Percentiles rank a stretch among this genome's conserved stretches.
These are phyloP conservation scores for Macrophomina pseudophaseolina DNA, from an alignment of 2,329 filamentous ascomycete genomes.

Conservation along the genomic window DNA sequence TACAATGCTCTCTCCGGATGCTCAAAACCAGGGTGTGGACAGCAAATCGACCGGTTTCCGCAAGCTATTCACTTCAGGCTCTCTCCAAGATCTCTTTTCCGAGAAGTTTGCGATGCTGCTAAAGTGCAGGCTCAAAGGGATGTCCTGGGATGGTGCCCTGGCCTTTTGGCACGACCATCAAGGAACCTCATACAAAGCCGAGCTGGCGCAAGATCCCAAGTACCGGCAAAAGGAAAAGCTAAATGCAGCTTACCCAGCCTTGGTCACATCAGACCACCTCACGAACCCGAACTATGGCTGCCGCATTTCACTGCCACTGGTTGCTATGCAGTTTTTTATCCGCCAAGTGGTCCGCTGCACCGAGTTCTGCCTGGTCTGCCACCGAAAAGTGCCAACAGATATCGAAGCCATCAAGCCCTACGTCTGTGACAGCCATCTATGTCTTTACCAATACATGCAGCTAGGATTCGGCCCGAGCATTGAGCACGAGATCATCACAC, in stretches of 20 bases:
- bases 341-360: conserved; percentile 80
- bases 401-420: conserved; percentile 75
- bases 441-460: conserved; percentile 85
- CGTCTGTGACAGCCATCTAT: conserved; percentile 76
- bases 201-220: conserved; percentile 30
- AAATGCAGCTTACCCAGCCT: conserved; percentile 45
- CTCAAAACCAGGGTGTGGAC: conserved; percentile 16
- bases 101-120: conserved; percentile 67
- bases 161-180: conserved; percentile 40
- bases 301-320: conserved; percentile 60
- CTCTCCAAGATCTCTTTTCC: conserved; percentile 71
- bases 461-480: conserved; percentile 85
- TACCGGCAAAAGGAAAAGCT: neutral
- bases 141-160: conserved; percentile 74
- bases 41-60: conserved; percentile 48
- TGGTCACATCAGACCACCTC: conserved; percentile 60
- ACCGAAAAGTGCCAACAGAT: conserved; percentile 67
- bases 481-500: conserved; percentile 80
- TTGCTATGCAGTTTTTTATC: conserved; percentile 75
- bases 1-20: conserved; percentile 31
- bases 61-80: conserved; percentile 72
- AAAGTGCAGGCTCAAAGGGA: conserved; percentile 59
- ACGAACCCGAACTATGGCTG: conserved; percentile 34
- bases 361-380: conserved; percentile 86
- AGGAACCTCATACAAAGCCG: conserved; percentile 6